These are phyloP conservation scores for Prinsepia uniflora DNA, from an alignment of 306 rosid species.

Conservation along the genomic window DNA sequence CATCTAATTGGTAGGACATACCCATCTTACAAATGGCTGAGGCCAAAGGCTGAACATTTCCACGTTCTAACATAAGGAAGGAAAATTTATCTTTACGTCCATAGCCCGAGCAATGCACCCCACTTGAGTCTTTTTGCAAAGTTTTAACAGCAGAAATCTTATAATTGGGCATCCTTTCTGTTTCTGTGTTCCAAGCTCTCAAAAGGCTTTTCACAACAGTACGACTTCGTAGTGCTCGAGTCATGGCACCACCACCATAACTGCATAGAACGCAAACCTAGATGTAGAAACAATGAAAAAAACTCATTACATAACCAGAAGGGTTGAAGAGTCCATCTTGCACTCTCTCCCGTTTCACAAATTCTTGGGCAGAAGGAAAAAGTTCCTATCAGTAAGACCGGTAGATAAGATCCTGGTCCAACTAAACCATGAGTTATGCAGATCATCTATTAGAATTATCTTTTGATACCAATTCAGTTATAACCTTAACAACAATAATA, in stretches of 20 bases:
- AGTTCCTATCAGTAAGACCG: neutral
- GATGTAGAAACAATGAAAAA: conserved; percentile 9
- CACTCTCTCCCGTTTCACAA: neutral
- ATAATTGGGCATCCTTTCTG: conserved; percentile 26
- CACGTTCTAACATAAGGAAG: conserved; percentile 14
- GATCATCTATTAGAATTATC: neutral
- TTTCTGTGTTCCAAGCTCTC: conserved; percentile 44
- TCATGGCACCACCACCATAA: conserved; percentile 79
- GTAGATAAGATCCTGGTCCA: neutral
- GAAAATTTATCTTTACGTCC: conserved; percentile 20
- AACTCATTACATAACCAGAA: conserved; percentile 5
- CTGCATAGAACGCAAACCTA: conserved; percentile 73
- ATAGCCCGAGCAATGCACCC: conserved; percentile 27
- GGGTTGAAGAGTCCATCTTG: neutral
- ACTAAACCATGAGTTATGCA: neutral
- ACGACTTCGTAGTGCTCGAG: conserved; percentile 44
- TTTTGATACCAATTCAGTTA: neutral
- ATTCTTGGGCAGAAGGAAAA: neutral
- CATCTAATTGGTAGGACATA: conserved; percentile 11
- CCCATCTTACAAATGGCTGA: conserved; percentile 25
- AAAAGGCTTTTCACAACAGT: conserved; percentile 47
- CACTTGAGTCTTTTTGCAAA: conserved; percentile 22
- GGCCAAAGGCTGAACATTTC: conserved; percentile 16
- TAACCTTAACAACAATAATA: neutral
- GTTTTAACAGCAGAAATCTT: conserved; percentile 22